Evolutionary conservation across 768 basidiomycete genomes (phyloP).

Genomic region (Daedaleopsis sinensis): DNA sequence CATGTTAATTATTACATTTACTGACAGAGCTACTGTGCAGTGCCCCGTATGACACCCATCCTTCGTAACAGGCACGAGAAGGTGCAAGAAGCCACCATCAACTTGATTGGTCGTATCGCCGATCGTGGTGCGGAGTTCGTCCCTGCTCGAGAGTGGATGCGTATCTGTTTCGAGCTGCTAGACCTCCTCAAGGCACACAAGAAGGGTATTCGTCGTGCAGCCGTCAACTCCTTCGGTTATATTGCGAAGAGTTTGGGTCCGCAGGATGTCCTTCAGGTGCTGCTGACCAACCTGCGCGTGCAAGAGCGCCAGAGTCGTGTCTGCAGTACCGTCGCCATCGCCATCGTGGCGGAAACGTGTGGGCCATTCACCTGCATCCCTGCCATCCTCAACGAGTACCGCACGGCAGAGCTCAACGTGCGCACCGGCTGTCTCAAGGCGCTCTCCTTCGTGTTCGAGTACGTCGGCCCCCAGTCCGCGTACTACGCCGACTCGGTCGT

Average conservation of each 20-base stretch:
- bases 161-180: conserved; percentile 97
- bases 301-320: conserved; percentile 99
- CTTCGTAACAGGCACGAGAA: conserved; percentile 98
- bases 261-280: conserved; percentile 94
- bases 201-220: conserved; percentile 97
- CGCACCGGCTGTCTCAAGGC: conserved; percentile 99
- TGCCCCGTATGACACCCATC: conserved; percentile 99
- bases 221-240: conserved; percentile 99
- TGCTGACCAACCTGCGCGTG: conserved; percentile 94
- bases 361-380: conserved; percentile 99
- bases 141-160: conserved; percentile 99
- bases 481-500: conserved; percentile 98
- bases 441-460: conserved; percentile 98
- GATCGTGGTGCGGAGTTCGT: conserved; percentile 99
- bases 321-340: conserved; percentile 97
- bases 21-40: conserved; percentile 44
- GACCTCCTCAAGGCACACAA: conserved; percentile 99
- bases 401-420: conserved; percentile 97
- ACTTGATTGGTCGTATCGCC: conserved; percentile 98
- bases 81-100: conserved; percentile 99
- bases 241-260: conserved; percentile 99
- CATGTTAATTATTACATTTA: background rate
- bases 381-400: conserved; percentile 97
- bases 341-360: conserved; percentile 92
- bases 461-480: conserved; percentile 94